Conservation (phyloP, 352 stramenopile species). For the Phytophthora pluvialis region DNA sequence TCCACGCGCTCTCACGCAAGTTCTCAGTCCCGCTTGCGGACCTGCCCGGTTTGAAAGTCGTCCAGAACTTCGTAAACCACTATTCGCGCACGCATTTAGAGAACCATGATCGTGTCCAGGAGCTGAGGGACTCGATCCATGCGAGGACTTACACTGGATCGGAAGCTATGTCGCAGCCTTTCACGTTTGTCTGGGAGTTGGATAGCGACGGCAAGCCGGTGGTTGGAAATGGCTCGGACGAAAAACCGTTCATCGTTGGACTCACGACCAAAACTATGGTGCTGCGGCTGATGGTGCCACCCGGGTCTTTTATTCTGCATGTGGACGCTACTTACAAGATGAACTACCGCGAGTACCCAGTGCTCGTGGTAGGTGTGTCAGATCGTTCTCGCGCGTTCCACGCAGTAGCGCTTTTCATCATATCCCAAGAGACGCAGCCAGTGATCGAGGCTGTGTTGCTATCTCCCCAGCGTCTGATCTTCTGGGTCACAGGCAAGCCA, state of each 20-base stretch:
- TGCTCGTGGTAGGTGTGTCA: background rate
- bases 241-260: background rate
- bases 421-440: slow-evolving; percentile 7
- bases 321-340: slow-evolving; percentile 11
- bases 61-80: slow-evolving; percentile 18
- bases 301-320: background rate
- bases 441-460: background rate
- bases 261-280: slow-evolving; percentile 4
- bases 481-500: background rate
- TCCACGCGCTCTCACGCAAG: slow-evolving; percentile 2
- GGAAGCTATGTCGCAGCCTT: background rate
- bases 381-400: slow-evolving; percentile 7
- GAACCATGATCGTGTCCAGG: slow-evolving; percentile 11
- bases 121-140: slow-evolving; percentile 1
- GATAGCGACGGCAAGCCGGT: background rate
- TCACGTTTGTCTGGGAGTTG: slow-evolving; percentile 1
- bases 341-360: slow-evolving; percentile 14
- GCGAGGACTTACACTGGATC: background rate
- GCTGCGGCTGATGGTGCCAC: background rate
- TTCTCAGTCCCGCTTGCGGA: background rate
- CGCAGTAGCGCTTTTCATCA: background rate
- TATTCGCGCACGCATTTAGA: slow-evolving; percentile 1
- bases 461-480: background rate
- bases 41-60: background rate
- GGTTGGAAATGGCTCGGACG: slow-evolving; percentile 2